Evolutionary conservation across 768 basidiomycete species (phyloP).

Genomic region (Cantharellus anzutake): DNA sequence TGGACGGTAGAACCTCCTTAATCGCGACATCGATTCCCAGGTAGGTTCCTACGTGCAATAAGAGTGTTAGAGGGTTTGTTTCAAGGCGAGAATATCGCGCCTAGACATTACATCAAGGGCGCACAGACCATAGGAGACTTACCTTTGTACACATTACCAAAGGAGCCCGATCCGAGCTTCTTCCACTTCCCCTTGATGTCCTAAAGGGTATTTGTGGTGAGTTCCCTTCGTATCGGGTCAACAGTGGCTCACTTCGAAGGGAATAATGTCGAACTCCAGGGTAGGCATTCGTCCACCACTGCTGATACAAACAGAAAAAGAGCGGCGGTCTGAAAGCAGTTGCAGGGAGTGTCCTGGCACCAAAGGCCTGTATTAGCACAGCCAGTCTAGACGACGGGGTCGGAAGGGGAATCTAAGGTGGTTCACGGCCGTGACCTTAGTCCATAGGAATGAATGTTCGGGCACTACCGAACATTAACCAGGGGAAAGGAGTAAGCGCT

Average conservation of each 20-base stretch:
- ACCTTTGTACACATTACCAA: slow-evolving; percentile 86
- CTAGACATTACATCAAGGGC: not conserved
- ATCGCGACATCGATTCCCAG: slow-evolving; percentile 93
- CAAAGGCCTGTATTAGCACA: no score
- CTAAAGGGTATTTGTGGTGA: slow-evolving; percentile 14
- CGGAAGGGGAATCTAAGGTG: no score
- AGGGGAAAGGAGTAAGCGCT: no score
- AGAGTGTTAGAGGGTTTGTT: not conserved
- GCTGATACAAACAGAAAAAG: no score
- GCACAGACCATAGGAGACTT: not conserved
- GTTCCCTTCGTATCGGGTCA: not conserved
- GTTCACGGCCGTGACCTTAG: no score
- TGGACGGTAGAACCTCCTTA: slow-evolving; percentile 87
- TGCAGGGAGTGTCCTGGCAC: no score
- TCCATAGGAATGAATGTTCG: no score
- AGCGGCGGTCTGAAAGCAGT: no score
- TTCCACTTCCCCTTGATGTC: slow-evolving; percentile 80
- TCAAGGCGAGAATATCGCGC: not conserved
- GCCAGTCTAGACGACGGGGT: no score
- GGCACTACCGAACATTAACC: no score
- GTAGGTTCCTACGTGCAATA: slow-evolving; percentile 44
- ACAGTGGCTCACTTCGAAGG: slow-evolving; percentile 42
- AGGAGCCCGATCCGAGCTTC: slow-evolving; percentile 81
- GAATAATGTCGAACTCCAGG: slow-evolving; percentile 57
- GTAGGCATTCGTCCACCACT: no score